phyloP scores from a whole-genome alignment of 2,329 filamentous ascomycete species.

The Epichloe coenophiala region DNA sequence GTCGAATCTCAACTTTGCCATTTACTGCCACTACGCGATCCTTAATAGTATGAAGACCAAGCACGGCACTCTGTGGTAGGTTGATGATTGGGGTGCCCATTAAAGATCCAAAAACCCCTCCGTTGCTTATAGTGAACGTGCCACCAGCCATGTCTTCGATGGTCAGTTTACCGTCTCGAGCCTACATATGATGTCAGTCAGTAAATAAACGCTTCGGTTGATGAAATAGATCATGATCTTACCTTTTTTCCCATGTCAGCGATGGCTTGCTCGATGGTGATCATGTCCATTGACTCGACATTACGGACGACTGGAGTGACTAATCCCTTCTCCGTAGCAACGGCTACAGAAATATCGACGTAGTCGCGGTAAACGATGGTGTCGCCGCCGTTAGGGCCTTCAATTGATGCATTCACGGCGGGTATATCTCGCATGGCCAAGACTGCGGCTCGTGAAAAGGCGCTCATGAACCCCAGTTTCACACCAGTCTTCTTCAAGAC shows the following conservation, averaged over 20 bases:
- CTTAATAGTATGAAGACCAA: slow-evolving; percentile 94
- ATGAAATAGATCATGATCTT: neutral
- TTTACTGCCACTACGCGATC: slow-evolving; percentile 81
- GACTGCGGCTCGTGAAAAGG: slow-evolving; percentile 80
- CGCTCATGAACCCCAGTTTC: slow-evolving; percentile 99
- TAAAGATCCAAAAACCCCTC: slow-evolving; percentile 90
- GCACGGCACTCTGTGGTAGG: slow-evolving; percentile 79
- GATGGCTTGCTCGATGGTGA: slow-evolving; percentile 82
- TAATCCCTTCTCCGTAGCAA: slow-evolving; percentile 92
- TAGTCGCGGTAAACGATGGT: slow-evolving; percentile 98
- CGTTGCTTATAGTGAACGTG: slow-evolving; percentile 95
- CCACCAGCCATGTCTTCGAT: slow-evolving; percentile 99
- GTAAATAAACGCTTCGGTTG: neutral
- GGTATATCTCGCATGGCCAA: slow-evolving; percentile 93
- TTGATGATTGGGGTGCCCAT: slow-evolving; percentile 99
- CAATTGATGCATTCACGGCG: slow-evolving; percentile 90
- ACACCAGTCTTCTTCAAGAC: slow-evolving; percentile 90
- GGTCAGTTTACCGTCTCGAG: slow-evolving; percentile 88
- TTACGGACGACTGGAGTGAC: slow-evolving; percentile 96
- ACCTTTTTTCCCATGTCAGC: slow-evolving; percentile 92
- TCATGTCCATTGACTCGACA: slow-evolving; percentile 73
- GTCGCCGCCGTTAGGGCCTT: slow-evolving; percentile 86
- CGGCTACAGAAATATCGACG: slow-evolving; percentile 92
- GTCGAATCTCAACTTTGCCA: slow-evolving; percentile 86
- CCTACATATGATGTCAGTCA: slow-evolving; percentile 33